Evolutionary conservation across 306 rosid species (phyloP), one percentile per base, ranked within the genome.

Genomic region (Lablab purpureus): DNA sequence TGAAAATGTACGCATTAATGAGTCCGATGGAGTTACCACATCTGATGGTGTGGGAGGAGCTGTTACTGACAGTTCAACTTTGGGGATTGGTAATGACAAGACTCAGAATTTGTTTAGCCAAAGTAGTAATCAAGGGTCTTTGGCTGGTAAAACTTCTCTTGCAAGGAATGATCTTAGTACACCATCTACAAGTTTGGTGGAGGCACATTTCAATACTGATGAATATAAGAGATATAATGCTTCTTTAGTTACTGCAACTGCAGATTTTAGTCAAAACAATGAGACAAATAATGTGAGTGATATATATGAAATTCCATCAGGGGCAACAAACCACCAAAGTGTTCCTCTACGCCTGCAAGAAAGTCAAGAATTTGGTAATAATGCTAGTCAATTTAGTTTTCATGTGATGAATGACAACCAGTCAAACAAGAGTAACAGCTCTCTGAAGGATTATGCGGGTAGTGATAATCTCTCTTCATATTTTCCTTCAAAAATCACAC

Each of bases 11-110:
- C 91, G 90, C 64, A 84, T 76, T 58, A 83, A 82, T 49, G 90
- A 87, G 58, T 78, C 79, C 2, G 87, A 85, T 60, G 96, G 88
- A 78, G 96, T 93, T 72, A 89, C 93, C 68, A 85, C 94, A 66
- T 91, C 97, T 41, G 92, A 81, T 82, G 87, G 85, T 66, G 56
- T 86, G 68, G 85, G 70, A 41, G 69, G 72, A 76, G 36, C 83
- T 80, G 62, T 70, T 82, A 23, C 40, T 43, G 89, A 86, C 67
- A 41, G 87, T 54, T 72, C 86, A 27, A 51, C 80, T 85, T 75
- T 68, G 6, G 89, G 71, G 68, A 75, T 49, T 8, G 80, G 76
- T 83, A 76, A 84, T 64, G 93, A 84, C 45, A 77, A 54, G 58
- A 84, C 54, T 18, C 36, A 45, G 71, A 34, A 77, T 75, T 76